Evolutionary conservation across 176 grass and related monocot genomes (phyloP).

Genomic region (Juncus effusus): DNA sequence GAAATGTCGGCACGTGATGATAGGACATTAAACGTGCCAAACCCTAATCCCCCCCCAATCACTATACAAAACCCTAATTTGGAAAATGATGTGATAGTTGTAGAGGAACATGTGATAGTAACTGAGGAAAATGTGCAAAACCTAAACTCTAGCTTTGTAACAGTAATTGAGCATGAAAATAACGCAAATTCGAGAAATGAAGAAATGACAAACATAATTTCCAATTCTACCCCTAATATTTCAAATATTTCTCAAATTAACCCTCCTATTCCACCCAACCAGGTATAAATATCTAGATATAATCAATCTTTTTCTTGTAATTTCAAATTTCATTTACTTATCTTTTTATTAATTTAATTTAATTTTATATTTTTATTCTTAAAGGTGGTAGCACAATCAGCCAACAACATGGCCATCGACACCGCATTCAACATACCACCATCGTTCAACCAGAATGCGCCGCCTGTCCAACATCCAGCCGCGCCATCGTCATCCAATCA

Average conservation of each 20-base stretch:
- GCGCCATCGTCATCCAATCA: too few relatives aligned
- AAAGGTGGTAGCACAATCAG: too few relatives aligned
- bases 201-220: constrained; percentile 1
- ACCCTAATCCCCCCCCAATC: constrained; percentile 3
- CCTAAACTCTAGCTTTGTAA: not conserved
- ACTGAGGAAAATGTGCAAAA: not conserved
- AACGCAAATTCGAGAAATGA: not conserved
- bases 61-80: constrained; percentile 4
- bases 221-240: constrained; percentile 4
- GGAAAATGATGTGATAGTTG: not conserved
- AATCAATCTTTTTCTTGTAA: too few relatives aligned
- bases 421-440: too few relatives aligned
- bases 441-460: too few relatives aligned
- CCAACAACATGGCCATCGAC: too few relatives aligned
- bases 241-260: too few relatives aligned
- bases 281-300: too few relatives aligned
- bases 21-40: not conserved
- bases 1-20: not conserved
- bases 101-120: not conserved
- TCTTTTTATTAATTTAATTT: too few relatives aligned
- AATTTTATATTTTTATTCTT: too few relatives aligned
- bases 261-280: too few relatives aligned
- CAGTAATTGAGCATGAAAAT: not conserved
- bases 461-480: not conserved
- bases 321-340: too few relatives aligned